A percentile compares a stretch with the other conserved stretches of the same genome.
These are phyloP conservation scores for Astragalus membranaceus DNA, from an alignment of 306 rosid genomes.

Conservation along the genomic window DNA sequence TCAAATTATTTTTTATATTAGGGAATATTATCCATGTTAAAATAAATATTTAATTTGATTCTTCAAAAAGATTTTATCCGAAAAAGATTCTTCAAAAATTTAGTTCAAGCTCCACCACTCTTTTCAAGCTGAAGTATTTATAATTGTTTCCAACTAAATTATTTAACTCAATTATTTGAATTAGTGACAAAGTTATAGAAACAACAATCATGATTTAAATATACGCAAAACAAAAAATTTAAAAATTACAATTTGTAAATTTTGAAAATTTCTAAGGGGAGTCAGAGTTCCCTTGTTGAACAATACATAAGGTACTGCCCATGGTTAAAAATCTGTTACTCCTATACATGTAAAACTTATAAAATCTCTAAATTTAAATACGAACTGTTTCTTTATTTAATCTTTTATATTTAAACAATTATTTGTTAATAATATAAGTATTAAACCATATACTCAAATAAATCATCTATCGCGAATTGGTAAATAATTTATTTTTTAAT, in stretches of 20 bases:
- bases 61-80: neutral
- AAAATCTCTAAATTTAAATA: neutral
- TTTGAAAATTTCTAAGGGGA: neutral
- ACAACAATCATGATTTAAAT: neutral
- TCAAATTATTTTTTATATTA: too few relatives aligned
- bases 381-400: neutral
- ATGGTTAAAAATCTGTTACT: neutral
- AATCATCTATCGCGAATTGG: neutral
- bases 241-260: neutral
- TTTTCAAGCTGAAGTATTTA: neutral
- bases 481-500: neutral
- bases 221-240: neutral
- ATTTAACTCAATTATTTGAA: neutral
- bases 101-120: neutral
- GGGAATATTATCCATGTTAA: neutral
- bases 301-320: too few relatives aligned
- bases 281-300: too few relatives aligned
- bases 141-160: neutral
- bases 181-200: neutral
- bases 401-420: neutral
- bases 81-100: neutral
- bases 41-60: neutral
- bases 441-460: neutral
- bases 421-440: neutral
- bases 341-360: neutral